A percentile compares a stretch with the other conserved stretches of the same genome.
Conservation (phyloP, 2,329 filamentous ascomycete genomes). For the Stagonosporopsis chrysanthemi region DNA sequence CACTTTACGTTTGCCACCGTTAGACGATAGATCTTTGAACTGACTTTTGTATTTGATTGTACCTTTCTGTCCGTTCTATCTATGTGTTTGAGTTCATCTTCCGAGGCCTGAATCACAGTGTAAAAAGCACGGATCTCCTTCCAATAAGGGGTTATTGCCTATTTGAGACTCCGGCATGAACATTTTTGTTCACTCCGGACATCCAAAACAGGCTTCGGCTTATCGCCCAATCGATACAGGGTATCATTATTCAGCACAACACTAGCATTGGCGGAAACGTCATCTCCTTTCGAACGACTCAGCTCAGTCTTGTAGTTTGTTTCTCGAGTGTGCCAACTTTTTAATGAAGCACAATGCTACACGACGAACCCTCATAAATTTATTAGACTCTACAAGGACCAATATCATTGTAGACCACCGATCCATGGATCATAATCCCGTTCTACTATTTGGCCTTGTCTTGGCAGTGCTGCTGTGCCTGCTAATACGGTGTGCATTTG, state of each 20-base stretch:
- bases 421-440: background rate
- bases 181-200: background rate
- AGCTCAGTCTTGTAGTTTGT: background rate
- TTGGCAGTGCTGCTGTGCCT: constrained; percentile 1
- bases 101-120: background rate
- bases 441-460: background rate
- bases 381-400: background rate
- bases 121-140: background rate
- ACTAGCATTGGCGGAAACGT: background rate
- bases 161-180: background rate
- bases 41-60: background rate
- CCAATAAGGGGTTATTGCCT: background rate
- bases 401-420: background rate
- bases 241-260: background rate
- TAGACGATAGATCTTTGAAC: background rate
- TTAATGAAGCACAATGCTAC: background rate
- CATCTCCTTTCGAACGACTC: background rate
- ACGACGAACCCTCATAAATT: background rate
- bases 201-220: background rate
- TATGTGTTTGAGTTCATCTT: background rate
- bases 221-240: background rate
- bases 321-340: background rate
- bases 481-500: constrained; percentile 1
- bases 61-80: background rate
- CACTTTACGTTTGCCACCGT: background rate